A percentile compares a stretch with the other conserved stretches of the same genome.
Conservation (phyloP, 257 asterid genomes). For the Echites panduratus region DNA sequence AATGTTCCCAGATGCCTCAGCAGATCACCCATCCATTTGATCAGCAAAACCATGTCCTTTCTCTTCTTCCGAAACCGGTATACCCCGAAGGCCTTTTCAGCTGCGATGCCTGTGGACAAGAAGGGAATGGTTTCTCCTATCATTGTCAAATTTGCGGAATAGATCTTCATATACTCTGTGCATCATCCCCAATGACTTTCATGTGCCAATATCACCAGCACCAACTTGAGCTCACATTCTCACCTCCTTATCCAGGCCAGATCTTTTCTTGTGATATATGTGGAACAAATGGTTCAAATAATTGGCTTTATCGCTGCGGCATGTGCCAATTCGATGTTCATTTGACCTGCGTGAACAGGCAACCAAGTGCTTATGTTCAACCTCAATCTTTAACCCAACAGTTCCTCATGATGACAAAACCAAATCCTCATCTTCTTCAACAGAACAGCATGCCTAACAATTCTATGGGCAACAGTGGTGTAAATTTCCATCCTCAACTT, state of each 20-base stretch:
- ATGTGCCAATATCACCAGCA: constrained; percentile 33
- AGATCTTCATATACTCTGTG: constrained; percentile 50
- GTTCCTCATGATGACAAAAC: background rate
- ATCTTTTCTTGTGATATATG: constrained; percentile 44
- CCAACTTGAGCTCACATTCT: constrained; percentile 31
- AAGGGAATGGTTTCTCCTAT: constrained; percentile 40
- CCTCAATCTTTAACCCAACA: background rate
- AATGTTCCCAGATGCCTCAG: constrained; percentile 43
- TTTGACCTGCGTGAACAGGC: constrained; percentile 30
- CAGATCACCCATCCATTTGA: constrained; percentile 41
- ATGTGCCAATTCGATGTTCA: constrained; percentile 48
- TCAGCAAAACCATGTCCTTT: constrained; percentile 27
- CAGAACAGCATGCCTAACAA: background rate
- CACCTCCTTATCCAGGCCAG: constrained; percentile 37
- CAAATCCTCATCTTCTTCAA: background rate
- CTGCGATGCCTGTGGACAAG: constrained; percentile 50
- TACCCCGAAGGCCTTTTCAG: constrained; percentile 44
- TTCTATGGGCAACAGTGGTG: background rate
- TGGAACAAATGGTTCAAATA: constrained; percentile 23
- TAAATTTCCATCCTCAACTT: background rate
- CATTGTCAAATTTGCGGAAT: constrained; percentile 40
- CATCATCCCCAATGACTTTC: constrained; percentile 25
- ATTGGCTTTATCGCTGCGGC: constrained; percentile 47
- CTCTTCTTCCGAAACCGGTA: constrained; percentile 36
- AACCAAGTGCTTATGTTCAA: background rate